phyloP scores from a whole-genome alignment of 73 alveolate genomes.

The Tetrahymena borealis region DNA sequence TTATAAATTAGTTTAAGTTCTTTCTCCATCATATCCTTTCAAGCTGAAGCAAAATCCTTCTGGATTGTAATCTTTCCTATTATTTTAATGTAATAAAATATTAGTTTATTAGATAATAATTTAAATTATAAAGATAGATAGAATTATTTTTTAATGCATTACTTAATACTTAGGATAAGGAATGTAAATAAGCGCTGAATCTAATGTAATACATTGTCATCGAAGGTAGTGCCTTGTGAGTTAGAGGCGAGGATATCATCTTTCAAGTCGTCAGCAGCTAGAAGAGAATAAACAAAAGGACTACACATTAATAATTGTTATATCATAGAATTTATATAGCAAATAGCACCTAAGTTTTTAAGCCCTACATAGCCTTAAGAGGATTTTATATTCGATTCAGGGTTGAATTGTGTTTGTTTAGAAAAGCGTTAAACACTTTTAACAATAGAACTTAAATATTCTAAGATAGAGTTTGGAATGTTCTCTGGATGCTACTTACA shows the following conservation, averaged over 20 bases:
- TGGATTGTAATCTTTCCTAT: background rate
- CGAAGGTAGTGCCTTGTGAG: background rate
- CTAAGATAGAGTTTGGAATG: background rate
- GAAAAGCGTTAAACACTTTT: background rate
- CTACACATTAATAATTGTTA: background rate
- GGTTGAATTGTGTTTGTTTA: background rate
- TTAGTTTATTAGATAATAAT: background rate
- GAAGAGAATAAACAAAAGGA: background rate
- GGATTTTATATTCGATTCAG: background rate
- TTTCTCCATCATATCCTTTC: background rate
- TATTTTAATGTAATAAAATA: background rate
- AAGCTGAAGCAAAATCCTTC: background rate
- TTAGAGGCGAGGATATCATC: background rate
- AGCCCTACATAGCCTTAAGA: background rate
- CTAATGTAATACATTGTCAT: background rate
- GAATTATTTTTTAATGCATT: no score
- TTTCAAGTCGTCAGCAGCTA: background rate
- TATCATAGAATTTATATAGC: background rate
- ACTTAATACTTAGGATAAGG: background rate
- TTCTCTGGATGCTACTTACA: background rate
- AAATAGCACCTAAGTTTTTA: background rate
- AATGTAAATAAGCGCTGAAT: background rate
- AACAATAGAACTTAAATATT: background rate
- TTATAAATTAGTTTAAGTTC: background rate
- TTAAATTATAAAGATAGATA: background rate